Base-by-base conservation (phyloP, 305 asterid species). In the Vinca major region DNA sequence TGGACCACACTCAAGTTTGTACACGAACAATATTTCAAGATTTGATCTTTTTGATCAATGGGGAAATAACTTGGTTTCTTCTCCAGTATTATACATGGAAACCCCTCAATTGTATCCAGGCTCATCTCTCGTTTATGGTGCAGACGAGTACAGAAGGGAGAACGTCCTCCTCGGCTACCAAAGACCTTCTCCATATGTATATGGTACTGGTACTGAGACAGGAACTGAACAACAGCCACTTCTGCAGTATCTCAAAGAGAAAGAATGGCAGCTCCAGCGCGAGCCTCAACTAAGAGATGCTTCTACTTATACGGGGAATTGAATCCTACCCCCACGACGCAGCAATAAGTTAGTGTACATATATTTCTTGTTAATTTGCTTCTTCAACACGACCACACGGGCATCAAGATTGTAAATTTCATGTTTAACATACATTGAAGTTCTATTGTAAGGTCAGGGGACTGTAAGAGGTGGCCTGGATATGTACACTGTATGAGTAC, bases 241-340 rank as follows among this genome's bases (percentile, higher is more conserved):
- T 48, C 62, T 86, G 80, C 88, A 87, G 67, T 77, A 84, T 76
- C 93, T 87, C 14, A 91, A 87, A 77, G 94, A 89, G 70, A 91
- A 73, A 63, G 96, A 91, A 44, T 80, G 91, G 81, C 86, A 85
- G 33, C 69, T 86, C 67, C 91, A 85, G 73, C 73, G 83, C n/a
- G 88, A 83, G 39, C 65, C 88, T 12, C 90, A 89, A n/a, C 62
- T 78, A 6, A 82, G 83, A 71, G 92, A 88, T 58, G 77, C 89
- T 45, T 86, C 88, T 49, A 63, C 87, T 68, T 90, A 66, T 71
- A 80, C 75, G 80, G 89, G 97, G 51, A 85, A 77, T 79, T 87
- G 85, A 86, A 51, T 55, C 6, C 57, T n/a, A 13, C n/a, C 49
- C 21, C 13, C 37, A 16, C 47, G 21, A 64, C 48, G 40, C 12